Evolutionary conservation across 2,329 filamentous ascomycete genomes (phyloP).

Genomic region (Thyridium curvatum): DNA sequence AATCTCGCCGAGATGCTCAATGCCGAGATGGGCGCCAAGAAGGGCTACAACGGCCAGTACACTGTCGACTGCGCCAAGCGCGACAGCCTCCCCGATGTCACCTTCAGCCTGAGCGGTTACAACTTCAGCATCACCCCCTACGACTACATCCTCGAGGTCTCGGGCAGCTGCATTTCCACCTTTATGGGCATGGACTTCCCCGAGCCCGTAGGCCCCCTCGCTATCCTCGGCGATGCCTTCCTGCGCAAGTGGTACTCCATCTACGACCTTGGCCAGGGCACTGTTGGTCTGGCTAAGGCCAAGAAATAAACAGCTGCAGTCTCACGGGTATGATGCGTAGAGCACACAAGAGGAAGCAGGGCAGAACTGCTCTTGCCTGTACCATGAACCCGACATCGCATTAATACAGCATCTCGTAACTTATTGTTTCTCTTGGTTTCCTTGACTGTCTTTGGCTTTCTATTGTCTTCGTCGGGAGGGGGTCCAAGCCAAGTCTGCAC

Average conservation of each 20-base stretch:
- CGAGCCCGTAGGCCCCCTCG: constrained; percentile 81
- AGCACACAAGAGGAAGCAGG: too few relatives aligned
- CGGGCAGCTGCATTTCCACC: constrained; percentile 91
- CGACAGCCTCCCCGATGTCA: constrained; percentile 78
- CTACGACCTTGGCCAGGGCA: constrained; percentile 86
- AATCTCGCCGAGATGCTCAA: constrained; percentile 94
- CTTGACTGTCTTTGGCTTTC: too few relatives aligned
- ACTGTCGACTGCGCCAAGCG: constrained; percentile 84
- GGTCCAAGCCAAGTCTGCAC: too few relatives aligned
- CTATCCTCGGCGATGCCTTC: constrained; percentile 87
- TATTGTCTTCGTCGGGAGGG: too few relatives aligned
- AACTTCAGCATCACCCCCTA: constrained; percentile 85
- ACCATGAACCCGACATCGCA: too few relatives aligned
- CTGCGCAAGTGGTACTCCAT: constrained; percentile 88
- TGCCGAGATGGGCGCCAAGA: constrained; percentile 96
- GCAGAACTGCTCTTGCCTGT: too few relatives aligned
- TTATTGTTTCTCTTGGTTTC: too few relatives aligned
- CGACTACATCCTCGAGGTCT: constrained; percentile 94
- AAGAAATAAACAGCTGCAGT: constrained; percentile 38
- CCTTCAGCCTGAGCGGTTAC: constrained; percentile 83
- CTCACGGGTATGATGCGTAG: too few relatives aligned
- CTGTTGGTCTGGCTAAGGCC: constrained; percentile 82
- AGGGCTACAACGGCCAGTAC: constrained; percentile 96
- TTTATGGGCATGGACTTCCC: constrained; percentile 97
- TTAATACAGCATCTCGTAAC: too few relatives aligned